Evolutionary conservation across 371 early-diverging fungal genomes (phyloP).

Genomic region (Syncephalastrum sp.): DNA sequence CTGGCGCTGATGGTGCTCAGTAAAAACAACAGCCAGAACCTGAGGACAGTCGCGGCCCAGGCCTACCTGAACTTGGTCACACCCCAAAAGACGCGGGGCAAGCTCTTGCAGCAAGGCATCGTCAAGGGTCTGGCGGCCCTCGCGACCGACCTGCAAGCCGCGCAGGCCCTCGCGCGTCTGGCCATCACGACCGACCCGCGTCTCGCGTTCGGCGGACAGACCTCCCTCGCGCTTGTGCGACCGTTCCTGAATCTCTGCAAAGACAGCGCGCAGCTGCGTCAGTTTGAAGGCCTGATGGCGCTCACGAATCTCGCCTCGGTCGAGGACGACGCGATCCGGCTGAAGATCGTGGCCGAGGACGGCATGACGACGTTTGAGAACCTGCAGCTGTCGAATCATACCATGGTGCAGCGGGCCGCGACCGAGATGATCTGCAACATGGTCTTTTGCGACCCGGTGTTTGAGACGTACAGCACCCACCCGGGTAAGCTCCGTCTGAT

Average conservation of each 20-base stretch:
- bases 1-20: conserved; percentile 53
- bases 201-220: conserved; percentile 74
- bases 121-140: conserved; percentile 63
- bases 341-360: conserved; percentile 44
- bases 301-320: conserved; percentile 86
- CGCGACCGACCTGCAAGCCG: conserved; percentile 43
- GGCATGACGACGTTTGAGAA: conserved; percentile 76
- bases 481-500: conserved; percentile 69
- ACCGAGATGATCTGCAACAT: conserved; percentile 93
- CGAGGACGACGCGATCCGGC: conserved; percentile 53
- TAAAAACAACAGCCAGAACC: conserved; percentile 55
- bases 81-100: conserved; percentile 69
- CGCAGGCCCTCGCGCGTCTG: conserved; percentile 88
- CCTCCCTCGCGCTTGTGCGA: conserved; percentile 59
- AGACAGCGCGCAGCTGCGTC: conserved; percentile 65
- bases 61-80: conserved; percentile 70
- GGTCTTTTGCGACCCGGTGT: conserved; percentile 82
- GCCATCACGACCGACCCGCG: conserved; percentile 89
- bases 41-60: conserved; percentile 66
- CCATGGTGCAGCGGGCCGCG: conserved; percentile 87
- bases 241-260: conserved; percentile 61
- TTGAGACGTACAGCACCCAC: conserved; percentile 63
- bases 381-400: conserved; percentile 77
- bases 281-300: conserved; percentile 92
- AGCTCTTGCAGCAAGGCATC: conserved; percentile 83